These are phyloP conservation scores for Orbilia brochopaga DNA, from an alignment of 2,329 filamentous ascomycete genomes.

Conservation along the genomic window DNA sequence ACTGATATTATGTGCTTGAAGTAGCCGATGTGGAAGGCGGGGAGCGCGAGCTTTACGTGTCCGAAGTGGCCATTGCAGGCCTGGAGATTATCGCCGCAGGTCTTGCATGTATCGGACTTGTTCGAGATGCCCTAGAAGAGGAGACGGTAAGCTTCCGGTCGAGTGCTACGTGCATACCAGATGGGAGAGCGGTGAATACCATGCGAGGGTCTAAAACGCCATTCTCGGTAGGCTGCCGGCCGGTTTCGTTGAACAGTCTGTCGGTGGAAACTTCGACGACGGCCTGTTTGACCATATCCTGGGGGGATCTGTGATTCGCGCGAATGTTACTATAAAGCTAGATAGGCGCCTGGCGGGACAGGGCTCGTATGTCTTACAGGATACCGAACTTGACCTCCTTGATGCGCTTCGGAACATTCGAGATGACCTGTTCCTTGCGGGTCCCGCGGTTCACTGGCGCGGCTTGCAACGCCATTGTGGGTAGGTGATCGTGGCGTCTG, in stretches of 20 bases:
- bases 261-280: slow-evolving; percentile 94
- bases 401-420: slow-evolving; percentile 88
- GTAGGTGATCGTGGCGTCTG: background rate
- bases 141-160: slow-evolving; percentile 5
- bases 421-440: slow-evolving; percentile 84
- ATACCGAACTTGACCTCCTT: slow-evolving; percentile 93
- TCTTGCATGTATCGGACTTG: slow-evolving; percentile 78
- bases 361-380: slow-evolving; percentile 64
- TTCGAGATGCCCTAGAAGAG: slow-evolving; percentile 74
- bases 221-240: slow-evolving; percentile 73
- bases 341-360: slow-evolving; percentile 13
- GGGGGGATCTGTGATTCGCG: slow-evolving; percentile 70
- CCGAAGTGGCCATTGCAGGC: slow-evolving; percentile 96
- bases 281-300: slow-evolving; percentile 93
- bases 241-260: slow-evolving; percentile 83
- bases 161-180: slow-evolving; percentile 5
- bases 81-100: slow-evolving; percentile 79
- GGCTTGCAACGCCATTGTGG: slow-evolving; percentile 41
- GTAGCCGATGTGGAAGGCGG: slow-evolving; percentile 95
- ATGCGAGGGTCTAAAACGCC: slow-evolving; percentile 87
- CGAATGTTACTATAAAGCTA: background rate
- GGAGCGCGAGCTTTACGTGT: slow-evolving; percentile 85
- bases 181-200: slow-evolving; percentile 58
- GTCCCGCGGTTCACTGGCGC: slow-evolving; percentile 55
- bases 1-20: slow-evolving; percentile 91